Conservation (phyloP, 2,329 filamentous ascomycete genomes). For the Ceratocystis alfenasii region DNA sequence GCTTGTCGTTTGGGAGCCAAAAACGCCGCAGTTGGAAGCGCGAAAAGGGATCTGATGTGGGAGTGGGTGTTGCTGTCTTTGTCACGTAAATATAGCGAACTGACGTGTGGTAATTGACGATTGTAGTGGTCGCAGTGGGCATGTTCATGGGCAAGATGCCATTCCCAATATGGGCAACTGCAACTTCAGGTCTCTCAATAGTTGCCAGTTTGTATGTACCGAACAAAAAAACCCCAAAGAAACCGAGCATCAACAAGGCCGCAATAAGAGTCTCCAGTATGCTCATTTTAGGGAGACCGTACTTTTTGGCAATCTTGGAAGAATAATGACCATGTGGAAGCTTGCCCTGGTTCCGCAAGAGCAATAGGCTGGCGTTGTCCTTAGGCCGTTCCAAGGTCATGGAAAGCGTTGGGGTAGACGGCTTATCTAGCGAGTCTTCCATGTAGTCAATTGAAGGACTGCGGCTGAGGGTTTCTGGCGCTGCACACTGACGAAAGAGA, state of each 20-base stretch:
- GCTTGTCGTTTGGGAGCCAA: constrained; percentile 20
- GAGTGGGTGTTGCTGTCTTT: constrained; percentile 11
- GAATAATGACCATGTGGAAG: background rate
- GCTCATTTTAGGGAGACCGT: background rate
- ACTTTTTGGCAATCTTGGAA: background rate
- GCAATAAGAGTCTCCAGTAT: background rate
- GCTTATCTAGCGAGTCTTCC: constrained; percentile 20
- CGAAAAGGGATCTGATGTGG: background rate
- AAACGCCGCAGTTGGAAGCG: background rate
- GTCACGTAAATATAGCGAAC: constrained; percentile 18
- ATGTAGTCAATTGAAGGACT: constrained; percentile 21
- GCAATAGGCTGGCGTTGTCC: background rate
- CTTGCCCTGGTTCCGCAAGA: background rate
- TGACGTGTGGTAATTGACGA: constrained; percentile 20
- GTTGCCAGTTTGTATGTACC: background rate
- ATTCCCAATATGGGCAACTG: background rate
- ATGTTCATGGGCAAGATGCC: background rate
- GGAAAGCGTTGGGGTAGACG: constrained; percentile 19
- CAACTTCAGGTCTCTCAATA: background rate
- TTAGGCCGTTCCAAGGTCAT: constrained; percentile 14
- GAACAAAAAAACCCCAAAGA: background rate
- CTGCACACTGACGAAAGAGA: constrained; percentile 4
- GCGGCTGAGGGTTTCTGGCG: constrained; percentile 3
- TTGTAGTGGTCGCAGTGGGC: constrained; percentile 16
- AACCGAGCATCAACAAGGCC: background rate